Evolutionary conservation across 148 eudicot genomes (phyloP).

Genomic region (Polygonum maritimum): DNA sequence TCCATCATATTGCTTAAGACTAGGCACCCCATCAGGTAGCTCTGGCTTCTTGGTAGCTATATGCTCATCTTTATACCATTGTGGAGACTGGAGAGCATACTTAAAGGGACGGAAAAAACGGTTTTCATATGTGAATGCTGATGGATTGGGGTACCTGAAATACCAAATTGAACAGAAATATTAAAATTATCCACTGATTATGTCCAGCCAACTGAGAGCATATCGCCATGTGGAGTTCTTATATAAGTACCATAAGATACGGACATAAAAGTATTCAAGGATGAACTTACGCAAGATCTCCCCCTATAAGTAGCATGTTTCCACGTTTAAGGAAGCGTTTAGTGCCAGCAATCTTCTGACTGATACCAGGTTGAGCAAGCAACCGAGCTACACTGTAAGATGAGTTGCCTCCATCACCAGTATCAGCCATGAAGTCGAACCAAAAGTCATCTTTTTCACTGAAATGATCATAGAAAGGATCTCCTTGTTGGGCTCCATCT

Average conservation of each 20-base stretch:
- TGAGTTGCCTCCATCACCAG: conserved; percentile 99
- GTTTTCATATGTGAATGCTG: conserved; percentile 64
- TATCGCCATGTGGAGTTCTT: background rate
- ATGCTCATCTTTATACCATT: conserved; percentile 80
- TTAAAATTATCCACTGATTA: background rate
- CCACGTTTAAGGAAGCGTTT: conserved; percentile 50
- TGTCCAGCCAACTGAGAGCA: background rate
- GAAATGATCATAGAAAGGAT: conserved; percentile 76
- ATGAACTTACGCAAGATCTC: conserved; percentile 94
- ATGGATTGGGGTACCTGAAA: conserved; percentile 92
- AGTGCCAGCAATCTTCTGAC: conserved; percentile 28
- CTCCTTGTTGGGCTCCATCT: conserved; percentile 56
- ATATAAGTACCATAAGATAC: background rate
- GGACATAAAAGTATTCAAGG: background rate
- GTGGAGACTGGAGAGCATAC: conserved; percentile 88
- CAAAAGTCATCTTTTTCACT: conserved; percentile 69
- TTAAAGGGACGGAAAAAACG: conserved; percentile 93
- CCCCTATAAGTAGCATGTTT: conserved; percentile 79
- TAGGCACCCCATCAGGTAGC: conserved; percentile 63
- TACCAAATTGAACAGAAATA: conserved; percentile 6
- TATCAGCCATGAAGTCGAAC: conserved; percentile 99
- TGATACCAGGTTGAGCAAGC: conserved; percentile 81
- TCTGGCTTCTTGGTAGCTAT: conserved; percentile 93
- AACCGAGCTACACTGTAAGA: conserved; percentile 74
- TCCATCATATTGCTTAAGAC: conserved; percentile 68